Base-by-base conservation (phyloP, 2,329 filamentous ascomycete species). In the Cladophialophora exuberans region DNA sequence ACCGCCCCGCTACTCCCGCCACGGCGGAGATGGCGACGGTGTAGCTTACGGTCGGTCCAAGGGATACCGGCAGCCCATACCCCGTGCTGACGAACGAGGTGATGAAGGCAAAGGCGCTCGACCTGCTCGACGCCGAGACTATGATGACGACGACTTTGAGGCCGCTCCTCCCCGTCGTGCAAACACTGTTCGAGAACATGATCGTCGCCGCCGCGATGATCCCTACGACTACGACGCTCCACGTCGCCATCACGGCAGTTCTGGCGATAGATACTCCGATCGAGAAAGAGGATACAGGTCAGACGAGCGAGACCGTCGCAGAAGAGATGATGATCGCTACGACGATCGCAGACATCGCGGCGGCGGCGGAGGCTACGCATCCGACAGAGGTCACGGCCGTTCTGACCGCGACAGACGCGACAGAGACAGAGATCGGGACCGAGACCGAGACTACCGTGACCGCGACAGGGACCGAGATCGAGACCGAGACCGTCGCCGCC, bases 251-350 rank as follows among this genome's bases (percentile, higher is more conserved):
- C 54, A 55, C 28, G 51, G 48, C 51, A 61, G 55, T 17, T 52
- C 52, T 7, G 58, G 57, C 30, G 61, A 63, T 41, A 54, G 43
- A 52, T 42, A 61, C 39, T 30, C 42, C 15, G 57, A 62, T 30
- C 56, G 53, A 6, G 59, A 63, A 15, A 51, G 50, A 36, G 52
- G 54, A n/a, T 60, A 60, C 38, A 46, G 47, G 45, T 61, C 58
- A 10, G 60, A 63, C 43, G 52, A 35, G 10, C 48, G 57, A 31
- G 57, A 56, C 26, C 50, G 43, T 28, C 52, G 38, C 35, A 38
- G 54, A 31, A 52, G 45, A 38, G 60, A 62, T 26, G 57, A 61
- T 49, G 60, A 57, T 23, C 35, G 42, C 18, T 56, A 56, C 22
- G 57, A 56, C 22, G 60, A 62, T 39, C 51, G 46, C 30, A 39